Base-by-base conservation (phyloP, 202 grass and related monocot species). In the Cymbopogon flexuosus region DNA sequence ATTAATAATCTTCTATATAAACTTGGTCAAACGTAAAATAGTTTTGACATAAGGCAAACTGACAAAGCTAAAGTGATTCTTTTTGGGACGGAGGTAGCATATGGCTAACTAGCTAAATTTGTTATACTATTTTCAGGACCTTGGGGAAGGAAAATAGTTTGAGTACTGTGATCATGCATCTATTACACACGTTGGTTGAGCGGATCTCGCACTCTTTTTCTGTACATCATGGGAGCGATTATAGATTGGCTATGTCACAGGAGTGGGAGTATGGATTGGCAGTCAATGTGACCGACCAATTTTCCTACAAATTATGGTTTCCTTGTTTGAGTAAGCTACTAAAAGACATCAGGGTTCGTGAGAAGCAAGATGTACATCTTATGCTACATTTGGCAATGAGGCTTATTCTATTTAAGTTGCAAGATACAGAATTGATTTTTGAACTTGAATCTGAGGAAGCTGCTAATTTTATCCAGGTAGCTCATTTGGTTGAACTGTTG, bases 271-370 rank as follows among this genome's bases (percentile, higher is more conserved):
- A 88, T 80, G 82, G 67, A 30, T 91, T 98, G 75, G 86, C 88
- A 82, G 72, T 80, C 13, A 85, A 89, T 84, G 65, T 94, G 31
- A 88, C 71, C 9, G 68, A 83, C 61, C 90, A 94, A 49, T 94
- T 85, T 83, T 91, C 92, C 13, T 94, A 89, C 80, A 93, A 86
- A 80, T 81, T 93, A 73, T 98, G 95, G 95, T 89, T 98, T 89
- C 88, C 90, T 85, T 94, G 86, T 84, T 90, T 98, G 46, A 88
- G 86, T 80, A 98, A 88, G 63, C 68, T 98, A 69, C 79, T 94
- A 43, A 52, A 93, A 79, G 84, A 91, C 83, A 84, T 91, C 58
- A 86, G 84, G 77, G 58, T 75, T 31, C 84, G 88, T 68, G 80
- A 85, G 58, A 84, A 60, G 43, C 76, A 91, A 82, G 73, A 33